A percentile compares a stretch with the other conserved stretches of the same genome.
Evolutionary conservation across 306 rosid species (phyloP).

Genomic region (Vigna angularis): DNA sequence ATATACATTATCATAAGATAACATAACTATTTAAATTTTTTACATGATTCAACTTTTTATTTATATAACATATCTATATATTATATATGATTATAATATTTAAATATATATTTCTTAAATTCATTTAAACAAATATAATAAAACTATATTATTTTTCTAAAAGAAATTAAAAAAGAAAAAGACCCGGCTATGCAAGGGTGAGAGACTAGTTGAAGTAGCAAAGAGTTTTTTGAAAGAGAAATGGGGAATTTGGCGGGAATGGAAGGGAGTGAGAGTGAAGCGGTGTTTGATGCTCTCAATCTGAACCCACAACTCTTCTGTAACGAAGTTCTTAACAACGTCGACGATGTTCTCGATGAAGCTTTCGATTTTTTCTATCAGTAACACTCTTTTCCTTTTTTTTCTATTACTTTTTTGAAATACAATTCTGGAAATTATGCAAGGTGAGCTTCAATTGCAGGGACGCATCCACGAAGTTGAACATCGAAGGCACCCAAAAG

Average conservation of each 20-base stretch:
- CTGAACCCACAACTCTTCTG: slow-evolving; percentile 79
- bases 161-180: no score
- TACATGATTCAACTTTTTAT: no score
- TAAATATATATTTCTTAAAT: no score
- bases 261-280: slow-evolving; percentile 77
- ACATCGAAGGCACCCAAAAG: slow-evolving; percentile 55
- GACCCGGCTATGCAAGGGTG: no score
- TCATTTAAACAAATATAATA: no score
- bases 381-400: slow-evolving; percentile 38
- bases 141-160: no score
- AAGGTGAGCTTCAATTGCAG: slow-evolving; percentile 46
- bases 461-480: slow-evolving; percentile 63
- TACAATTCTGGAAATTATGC: not conserved
- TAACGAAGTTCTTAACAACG: slow-evolving; percentile 71
- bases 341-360: slow-evolving; percentile 64
- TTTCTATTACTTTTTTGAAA: not conserved
- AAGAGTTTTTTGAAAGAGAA: not conserved
- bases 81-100: no score
- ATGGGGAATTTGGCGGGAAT: slow-evolving; percentile 52
- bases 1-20: no score
- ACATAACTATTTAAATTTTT: no score
- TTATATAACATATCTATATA: no score
- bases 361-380: slow-evolving; percentile 68
- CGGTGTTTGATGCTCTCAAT: slow-evolving; percentile 64
- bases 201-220: no score